A percentile compares a stretch with the other conserved stretches of the same genome.
These are phyloP conservation scores for Coriaria nepalensis DNA, from an alignment of 306 rosid genomes.

Conservation along the genomic window DNA sequence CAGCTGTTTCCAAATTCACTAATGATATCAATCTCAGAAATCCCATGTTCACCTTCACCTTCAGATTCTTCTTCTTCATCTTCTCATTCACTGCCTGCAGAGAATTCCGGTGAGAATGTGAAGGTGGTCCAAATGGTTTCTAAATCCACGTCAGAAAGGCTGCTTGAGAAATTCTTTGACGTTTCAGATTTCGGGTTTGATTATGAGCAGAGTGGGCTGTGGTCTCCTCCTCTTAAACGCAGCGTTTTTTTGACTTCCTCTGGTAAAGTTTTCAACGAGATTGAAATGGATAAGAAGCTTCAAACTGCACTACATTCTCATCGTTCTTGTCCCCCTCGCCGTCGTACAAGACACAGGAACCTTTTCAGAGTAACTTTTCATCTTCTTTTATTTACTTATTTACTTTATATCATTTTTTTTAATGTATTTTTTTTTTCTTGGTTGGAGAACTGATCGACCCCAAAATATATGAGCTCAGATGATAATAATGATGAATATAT, in stretches of 20 bases:
- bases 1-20: slow-evolving; percentile 11
- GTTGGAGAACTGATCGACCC: no score
- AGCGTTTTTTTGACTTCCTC: slow-evolving; percentile 53
- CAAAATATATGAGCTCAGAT: no score
- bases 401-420: neutral
- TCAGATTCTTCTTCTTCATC: slow-evolving; percentile 9
- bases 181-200: slow-evolving; percentile 44
- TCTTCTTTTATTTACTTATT: neutral
- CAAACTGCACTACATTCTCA: slow-evolving; percentile 10
- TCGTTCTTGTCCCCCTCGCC: slow-evolving; percentile 6
- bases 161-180: slow-evolving; percentile 57
- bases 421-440: neutral
- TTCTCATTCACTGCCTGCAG: slow-evolving; percentile 3
- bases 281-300: slow-evolving; percentile 42
- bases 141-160: slow-evolving; percentile 40
- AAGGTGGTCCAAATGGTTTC: slow-evolving; percentile 35
- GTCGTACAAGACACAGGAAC: slow-evolving; percentile 14
- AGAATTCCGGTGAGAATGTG: neutral
- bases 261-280: slow-evolving; percentile 35
- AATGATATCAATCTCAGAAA: slow-evolving; percentile 22
- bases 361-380: slow-evolving; percentile 25
- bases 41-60: slow-evolving; percentile 14
- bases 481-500: no score
- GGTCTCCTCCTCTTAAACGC: slow-evolving; percentile 71
- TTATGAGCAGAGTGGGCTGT: slow-evolving; percentile 64